Evolutionary conservation across 2,329 filamentous ascomycete species (phyloP), one percentile per base, ranked within the genome.

Genomic region (Fusarium torreyae): DNA sequence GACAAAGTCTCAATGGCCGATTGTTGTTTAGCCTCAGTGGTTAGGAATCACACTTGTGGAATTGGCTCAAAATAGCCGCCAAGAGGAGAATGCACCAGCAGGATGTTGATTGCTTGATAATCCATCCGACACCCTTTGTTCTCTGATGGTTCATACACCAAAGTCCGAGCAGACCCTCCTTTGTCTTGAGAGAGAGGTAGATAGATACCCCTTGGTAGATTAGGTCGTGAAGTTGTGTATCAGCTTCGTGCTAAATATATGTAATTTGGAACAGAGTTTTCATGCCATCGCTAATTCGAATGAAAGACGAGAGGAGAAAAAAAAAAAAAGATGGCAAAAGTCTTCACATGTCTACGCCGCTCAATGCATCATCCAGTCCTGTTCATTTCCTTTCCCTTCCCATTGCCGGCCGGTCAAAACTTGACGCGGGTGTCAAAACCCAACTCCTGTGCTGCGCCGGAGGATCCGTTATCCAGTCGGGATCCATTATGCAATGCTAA

Each of bases 401-500:
- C 50, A 61, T 71, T 57, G 49, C 62, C 53, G 48, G 38, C 60
- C 67, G 66, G 53, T 62, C 66, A 58, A 65, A 72, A 71, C 34
- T 40, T 55, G 59, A 63, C 63, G 31, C 52, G 64, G 68, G 39
- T 56, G 42, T 62, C 46, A 52, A 45, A 55, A 55, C 38, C 56
- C 54, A 71, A 71, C 70, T 66, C 69, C 60, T 45, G 43, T 62
- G 33, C 22, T 69, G 51, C 72, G 69, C 70, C 69, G 46, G 20
- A 45, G 53, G 68, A 68, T 73, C 71, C 71, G 51, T 66, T 69
- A 60, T 70, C 58, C 59, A 60, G 31, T 33, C 45, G 33, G 46
- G 64, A 71, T 62, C 72, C 63, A 51, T 57, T 66, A 74, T 72
- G 68, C 69, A 70, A 71, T 69, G 68, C 68, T 71, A 57, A 63